A percentile compares a stretch with the other conserved stretches of the same genome.
Conservation (phyloP, 257 asterid species). For the Nicotiana undulata region DNA sequence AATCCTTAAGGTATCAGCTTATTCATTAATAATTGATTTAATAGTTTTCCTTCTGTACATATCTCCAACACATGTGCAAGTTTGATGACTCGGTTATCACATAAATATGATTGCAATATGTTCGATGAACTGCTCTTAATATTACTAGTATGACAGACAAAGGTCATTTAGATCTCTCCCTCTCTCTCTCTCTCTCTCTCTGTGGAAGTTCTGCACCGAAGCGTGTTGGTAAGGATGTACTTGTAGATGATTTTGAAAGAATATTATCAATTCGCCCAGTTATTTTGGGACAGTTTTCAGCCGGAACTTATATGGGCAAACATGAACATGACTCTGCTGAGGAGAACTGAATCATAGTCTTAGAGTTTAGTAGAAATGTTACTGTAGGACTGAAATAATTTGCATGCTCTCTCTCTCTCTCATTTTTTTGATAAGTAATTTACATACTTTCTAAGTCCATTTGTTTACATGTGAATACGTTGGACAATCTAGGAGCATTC, state of each 20-base stretch:
- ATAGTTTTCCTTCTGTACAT: neutral
- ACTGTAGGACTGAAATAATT: neutral
- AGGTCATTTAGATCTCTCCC: neutral
- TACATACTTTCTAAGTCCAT: neutral
- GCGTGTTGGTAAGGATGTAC: neutral
- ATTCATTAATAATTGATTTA: neutral
- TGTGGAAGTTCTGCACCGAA: constrained; percentile 1
- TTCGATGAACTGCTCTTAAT: neutral
- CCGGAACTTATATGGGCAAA: neutral
- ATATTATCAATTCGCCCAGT: neutral
- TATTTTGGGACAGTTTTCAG: constrained; percentile 1
- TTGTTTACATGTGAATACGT: neutral
- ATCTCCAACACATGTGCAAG: neutral
- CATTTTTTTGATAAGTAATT: too few species aligned
- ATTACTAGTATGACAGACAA: neutral
- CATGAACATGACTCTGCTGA: neutral
- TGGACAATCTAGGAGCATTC: neutral
- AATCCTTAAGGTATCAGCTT: constrained; percentile 48
- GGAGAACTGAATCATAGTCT: neutral
- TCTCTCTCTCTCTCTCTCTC: neutral
- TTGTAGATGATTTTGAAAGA: neutral
- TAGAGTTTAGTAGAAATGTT: neutral
- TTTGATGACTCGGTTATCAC: neutral
- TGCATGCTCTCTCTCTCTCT: neutral
- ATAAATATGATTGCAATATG: neutral